Percentiles rank a stretch among this genome's conserved stretches.
Evolutionary conservation across 129 eudicot species (phyloP).

Genomic region (Tagetes patula): DNA sequence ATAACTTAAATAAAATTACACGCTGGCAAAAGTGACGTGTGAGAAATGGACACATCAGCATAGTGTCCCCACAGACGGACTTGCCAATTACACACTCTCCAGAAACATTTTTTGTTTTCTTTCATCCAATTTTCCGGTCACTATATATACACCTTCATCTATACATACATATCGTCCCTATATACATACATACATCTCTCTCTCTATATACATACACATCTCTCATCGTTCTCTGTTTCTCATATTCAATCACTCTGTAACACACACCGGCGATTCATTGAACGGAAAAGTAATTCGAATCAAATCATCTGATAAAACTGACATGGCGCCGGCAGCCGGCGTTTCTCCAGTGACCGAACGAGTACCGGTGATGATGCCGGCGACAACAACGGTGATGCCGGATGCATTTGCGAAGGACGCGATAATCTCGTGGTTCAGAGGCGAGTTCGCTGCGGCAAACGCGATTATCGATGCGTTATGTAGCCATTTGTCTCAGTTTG

Average conservation of each 20-base stretch:
- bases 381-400: conserved; percentile 32
- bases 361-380: conserved; percentile 41
- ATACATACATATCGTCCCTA: background rate
- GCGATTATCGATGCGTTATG: conserved; percentile 94
- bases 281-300: background rate
- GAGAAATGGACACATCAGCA: conserved; percentile 26
- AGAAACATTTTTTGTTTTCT: conserved; percentile 27
- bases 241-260: background rate
- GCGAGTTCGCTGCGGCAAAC: conserved; percentile 97
- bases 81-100: conserved; percentile 49
- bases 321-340: conserved; percentile 43
- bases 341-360: conserved; percentile 42
- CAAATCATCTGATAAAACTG: too few species aligned
- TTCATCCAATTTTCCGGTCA: conserved; percentile 4
- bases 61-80: conserved; percentile 44
- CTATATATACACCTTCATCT: conserved; percentile 20
- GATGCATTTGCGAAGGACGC: conserved; percentile 65
- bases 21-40: conserved; percentile 21
- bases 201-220: conserved; percentile 27
- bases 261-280: conserved; percentile 13
- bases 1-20: conserved; percentile 34
- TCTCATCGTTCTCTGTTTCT: conserved; percentile 24
- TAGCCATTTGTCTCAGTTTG: conserved; percentile 55
- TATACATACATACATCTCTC: background rate
- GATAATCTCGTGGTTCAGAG: conserved; percentile 79